A percentile compares a stretch with the other conserved stretches of the same genome.
phyloP scores from a whole-genome alignment of 2,329 filamentous ascomycete genomes.

The Aspergillus transmontanensis region DNA sequence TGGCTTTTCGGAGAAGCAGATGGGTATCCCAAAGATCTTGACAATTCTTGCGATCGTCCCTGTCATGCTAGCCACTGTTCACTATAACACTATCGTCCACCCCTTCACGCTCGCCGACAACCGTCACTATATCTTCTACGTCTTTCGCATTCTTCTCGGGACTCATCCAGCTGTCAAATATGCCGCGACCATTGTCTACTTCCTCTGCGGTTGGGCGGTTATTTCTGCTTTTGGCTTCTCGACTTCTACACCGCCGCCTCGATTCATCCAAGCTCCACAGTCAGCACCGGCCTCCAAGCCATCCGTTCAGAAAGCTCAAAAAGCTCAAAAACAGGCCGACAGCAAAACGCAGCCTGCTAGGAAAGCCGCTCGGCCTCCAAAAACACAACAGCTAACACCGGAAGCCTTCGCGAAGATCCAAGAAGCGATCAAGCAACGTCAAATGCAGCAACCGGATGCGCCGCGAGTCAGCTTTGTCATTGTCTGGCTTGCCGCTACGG shows the following conservation, averaged over 20 bases:
- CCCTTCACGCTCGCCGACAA: conserved; percentile 97
- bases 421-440: conserved; percentile 33
- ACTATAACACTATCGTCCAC: conserved; percentile 89
- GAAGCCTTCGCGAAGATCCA: conserved; percentile 34
- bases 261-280: conserved; percentile 22
- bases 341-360: conserved; percentile 26
- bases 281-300: conserved; percentile 16
- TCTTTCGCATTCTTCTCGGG: conserved; percentile 82
- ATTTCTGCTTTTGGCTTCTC: conserved; percentile 63
- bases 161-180: conserved; percentile 67
- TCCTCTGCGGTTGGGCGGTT: conserved; percentile 67
- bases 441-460: conserved; percentile 28
- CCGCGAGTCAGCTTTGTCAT: conserved; percentile 56
- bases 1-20: conserved; percentile 34
- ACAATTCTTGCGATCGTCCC: conserved; percentile 40
- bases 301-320: conserved; percentile 11
- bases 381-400: conserved; percentile 25
- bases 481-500: conserved; percentile 68
- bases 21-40: conserved; percentile 41
- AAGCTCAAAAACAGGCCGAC: conserved; percentile 24
- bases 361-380: conserved; percentile 17
- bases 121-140: conserved; percentile 94
- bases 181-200: conserved; percentile 69
- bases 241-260: conserved; percentile 24
- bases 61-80: conserved; percentile 57